These are phyloP conservation scores for Acorus calamus DNA, from an alignment of 106 monocot species.

Conservation along the genomic window DNA sequence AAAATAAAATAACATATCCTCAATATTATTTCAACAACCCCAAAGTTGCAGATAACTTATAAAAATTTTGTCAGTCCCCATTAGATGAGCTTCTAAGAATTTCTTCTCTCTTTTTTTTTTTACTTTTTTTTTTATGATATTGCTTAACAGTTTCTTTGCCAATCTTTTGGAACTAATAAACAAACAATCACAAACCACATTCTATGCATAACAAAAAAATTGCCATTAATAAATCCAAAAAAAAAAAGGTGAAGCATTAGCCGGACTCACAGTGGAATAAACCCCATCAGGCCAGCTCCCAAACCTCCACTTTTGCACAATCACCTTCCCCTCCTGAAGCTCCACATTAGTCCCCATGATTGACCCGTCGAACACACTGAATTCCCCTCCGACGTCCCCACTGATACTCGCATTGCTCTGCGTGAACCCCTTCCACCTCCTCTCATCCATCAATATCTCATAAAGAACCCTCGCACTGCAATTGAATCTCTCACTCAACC, in stretches of 20 bases:
- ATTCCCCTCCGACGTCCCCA: conserved; percentile 69
- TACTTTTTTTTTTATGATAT: too few species aligned
- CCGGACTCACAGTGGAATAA: conserved; percentile 43
- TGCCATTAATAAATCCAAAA: neutral
- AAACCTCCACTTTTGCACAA: conserved; percentile 93
- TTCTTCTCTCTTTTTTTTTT: too few species aligned
- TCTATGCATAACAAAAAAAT: neutral
- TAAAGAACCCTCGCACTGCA: conserved; percentile 72
- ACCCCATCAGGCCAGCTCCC: conserved; percentile 80
- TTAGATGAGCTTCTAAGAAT: too few species aligned
- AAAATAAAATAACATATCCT: too few species aligned
- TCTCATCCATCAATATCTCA: conserved; percentile 96
- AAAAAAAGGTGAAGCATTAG: neutral
- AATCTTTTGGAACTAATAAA: neutral
- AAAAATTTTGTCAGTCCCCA: too few species aligned
- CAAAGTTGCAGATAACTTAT: too few species aligned
- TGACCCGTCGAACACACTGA: conserved; percentile 89
- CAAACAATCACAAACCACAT: neutral
- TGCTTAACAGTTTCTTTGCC: too few species aligned
- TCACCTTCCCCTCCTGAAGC: conserved; percentile 69
- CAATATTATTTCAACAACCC: too few species aligned
- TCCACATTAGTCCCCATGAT: conserved; percentile 70
- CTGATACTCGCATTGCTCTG: conserved; percentile 92
- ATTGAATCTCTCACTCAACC: conserved; percentile 63
- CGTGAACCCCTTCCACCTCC: conserved; percentile 95